A percentile compares a stretch with the other conserved stretches of the same genome.
Conservation (phyloP, 768 basidiomycete genomes). For the Phanerochaete sordida region DNA sequence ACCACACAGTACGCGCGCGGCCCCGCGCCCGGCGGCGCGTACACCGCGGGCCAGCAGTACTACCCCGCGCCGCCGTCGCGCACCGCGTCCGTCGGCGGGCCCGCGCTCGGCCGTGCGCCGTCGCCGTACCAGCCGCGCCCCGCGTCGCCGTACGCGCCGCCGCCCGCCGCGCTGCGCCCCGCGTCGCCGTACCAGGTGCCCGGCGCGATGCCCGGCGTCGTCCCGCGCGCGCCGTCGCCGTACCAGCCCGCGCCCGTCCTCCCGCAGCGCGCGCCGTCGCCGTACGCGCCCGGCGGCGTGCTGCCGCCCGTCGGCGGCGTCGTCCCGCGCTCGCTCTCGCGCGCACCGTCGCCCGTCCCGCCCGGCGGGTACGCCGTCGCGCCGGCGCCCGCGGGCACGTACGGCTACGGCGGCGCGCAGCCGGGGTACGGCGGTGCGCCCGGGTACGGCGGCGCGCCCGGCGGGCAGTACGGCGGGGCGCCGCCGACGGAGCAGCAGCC, state of each 20-base stretch:
- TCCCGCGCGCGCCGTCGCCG: slow-evolving; percentile 12
- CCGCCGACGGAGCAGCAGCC: slow-evolving; percentile 12
- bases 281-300: slow-evolving; percentile 26
- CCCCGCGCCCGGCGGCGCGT: neutral
- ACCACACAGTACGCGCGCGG: neutral
- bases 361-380: slow-evolving; percentile 12
- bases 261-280: neutral
- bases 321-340: slow-evolving; percentile 26
- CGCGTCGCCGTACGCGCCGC: slow-evolving; percentile 14
- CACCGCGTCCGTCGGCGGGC: neutral
- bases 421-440: neutral
- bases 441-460: neutral
- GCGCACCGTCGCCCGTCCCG: slow-evolving; percentile 12
- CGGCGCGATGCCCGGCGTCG: too few relatives aligned
- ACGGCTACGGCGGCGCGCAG: slow-evolving; percentile 4
- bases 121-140: slow-evolving; percentile 15
- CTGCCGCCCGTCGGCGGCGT: slow-evolving; percentile 46
- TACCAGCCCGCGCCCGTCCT: slow-evolving; percentile 9
- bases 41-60: neutral
- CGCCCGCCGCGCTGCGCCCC: slow-evolving; percentile 9
- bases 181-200: slow-evolving; percentile 20
- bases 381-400: neutral
- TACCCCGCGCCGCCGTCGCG: neutral
- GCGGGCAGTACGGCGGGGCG: too few relatives aligned
- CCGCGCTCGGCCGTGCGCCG: neutral